Evolutionary conservation across 192 early-diverging fungal genomes (phyloP).

Genomic region (Thamnidium elegans): DNA sequence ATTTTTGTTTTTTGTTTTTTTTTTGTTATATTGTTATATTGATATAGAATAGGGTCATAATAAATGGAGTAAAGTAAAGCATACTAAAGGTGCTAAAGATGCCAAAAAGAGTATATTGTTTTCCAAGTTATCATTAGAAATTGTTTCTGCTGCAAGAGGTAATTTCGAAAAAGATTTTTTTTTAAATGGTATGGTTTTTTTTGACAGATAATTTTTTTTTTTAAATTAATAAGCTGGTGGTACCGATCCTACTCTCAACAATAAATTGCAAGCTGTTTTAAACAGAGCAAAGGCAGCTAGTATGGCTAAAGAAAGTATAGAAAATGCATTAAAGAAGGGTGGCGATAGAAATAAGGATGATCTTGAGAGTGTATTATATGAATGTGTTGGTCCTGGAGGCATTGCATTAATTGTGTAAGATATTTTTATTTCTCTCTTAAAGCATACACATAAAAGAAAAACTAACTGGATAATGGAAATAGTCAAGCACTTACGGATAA

Average conservation of each 20-base stretch:
- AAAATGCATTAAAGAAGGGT: slow-evolving; percentile 67
- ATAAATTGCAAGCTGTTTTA: slow-evolving; percentile 55
- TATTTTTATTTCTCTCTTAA: background rate
- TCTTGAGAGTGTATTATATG: slow-evolving; percentile 55
- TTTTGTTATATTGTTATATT: background rate
- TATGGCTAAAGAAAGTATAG: slow-evolving; percentile 72
- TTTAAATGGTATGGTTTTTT: background rate
- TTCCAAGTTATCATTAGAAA: slow-evolving; percentile 59
- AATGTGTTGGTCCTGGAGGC: slow-evolving; percentile 59
- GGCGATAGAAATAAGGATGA: slow-evolving; percentile 43
- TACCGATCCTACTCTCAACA: slow-evolving; percentile 54
- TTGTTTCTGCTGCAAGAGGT: slow-evolving; percentile 60
- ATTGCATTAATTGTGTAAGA: slow-evolving; percentile 62
- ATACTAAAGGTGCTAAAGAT: slow-evolving; percentile 56
- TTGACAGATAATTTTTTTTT: background rate
- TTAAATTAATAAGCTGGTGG: slow-evolving; percentile 43
- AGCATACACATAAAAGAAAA: background rate
- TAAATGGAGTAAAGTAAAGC: slow-evolving; percentile 64
- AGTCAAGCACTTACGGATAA: slow-evolving; percentile 58
- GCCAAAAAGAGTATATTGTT: slow-evolving; percentile 51
- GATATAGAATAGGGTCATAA: slow-evolving; percentile 48
- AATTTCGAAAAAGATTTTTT: background rate
- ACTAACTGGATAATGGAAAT: background rate
- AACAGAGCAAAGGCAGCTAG: slow-evolving; percentile 52
- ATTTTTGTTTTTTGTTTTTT: background rate